phyloP scores from a whole-genome alignment of 2,329 filamentous ascomycete species.

The Beauveria scarabaeidicola region DNA sequence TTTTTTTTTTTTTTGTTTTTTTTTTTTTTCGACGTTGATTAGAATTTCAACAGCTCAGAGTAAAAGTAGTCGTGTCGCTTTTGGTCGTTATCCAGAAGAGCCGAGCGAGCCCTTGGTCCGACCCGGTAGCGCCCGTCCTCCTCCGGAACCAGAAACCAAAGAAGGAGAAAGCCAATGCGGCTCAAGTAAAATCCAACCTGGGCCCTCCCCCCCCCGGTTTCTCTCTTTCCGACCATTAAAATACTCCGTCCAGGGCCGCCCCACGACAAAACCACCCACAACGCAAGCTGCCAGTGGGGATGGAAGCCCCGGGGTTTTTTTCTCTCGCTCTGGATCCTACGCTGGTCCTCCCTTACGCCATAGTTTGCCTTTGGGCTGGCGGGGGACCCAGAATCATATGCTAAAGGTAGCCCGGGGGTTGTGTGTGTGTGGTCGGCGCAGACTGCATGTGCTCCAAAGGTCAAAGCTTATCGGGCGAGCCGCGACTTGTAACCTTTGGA shows the following conservation, averaged over 20 bases:
- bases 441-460: constrained; percentile 5
- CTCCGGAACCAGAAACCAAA: neutral
- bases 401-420: neutral
- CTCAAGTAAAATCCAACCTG: neutral
- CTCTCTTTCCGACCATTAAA: neutral
- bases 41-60: too few relatives aligned
- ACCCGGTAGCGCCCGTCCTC: constrained; percentile 6
- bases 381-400: constrained; percentile 14
- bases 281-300: neutral
- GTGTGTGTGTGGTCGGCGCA: neutral
- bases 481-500: constrained; percentile 3
- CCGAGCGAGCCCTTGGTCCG: constrained; percentile 3
- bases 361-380: neutral
- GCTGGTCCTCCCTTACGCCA: constrained; percentile 4
- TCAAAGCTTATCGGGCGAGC: constrained; percentile 7
- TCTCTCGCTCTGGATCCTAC: neutral
- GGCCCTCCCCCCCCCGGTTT: neutral
- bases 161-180: constrained; percentile 4
- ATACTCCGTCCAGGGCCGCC: neutral
- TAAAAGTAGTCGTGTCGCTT: too few relatives aligned
- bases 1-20: neutral
- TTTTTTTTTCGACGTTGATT: too few relatives aligned
- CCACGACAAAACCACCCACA: neutral
- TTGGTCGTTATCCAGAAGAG: neutral
- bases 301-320: constrained; percentile 5